Evolutionary conservation across 2,329 filamentous ascomycete genomes (phyloP).

Genomic region (Furcasterigmium sp.): DNA sequence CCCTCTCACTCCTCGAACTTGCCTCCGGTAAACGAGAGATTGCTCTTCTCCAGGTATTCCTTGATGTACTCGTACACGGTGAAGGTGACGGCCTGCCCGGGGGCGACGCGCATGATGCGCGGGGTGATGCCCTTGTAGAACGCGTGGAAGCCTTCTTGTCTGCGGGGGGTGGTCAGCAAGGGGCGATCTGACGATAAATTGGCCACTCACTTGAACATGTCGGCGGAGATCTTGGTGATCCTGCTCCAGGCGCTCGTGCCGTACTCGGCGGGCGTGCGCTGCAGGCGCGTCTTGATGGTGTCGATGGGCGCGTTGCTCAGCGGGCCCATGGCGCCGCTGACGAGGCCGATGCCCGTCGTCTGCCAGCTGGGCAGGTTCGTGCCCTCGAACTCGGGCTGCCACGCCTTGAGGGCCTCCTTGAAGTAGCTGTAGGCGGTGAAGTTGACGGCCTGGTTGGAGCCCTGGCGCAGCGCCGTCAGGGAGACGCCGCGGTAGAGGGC

Average conservation of each 20-base stretch:
- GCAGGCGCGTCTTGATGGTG: constrained; percentile 95
- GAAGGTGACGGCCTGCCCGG: constrained; percentile 78
- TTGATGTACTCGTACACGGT: constrained; percentile 76
- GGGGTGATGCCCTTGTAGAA: constrained; percentile 99
- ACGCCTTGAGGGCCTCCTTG: constrained; percentile 69
- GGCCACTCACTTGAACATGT: constrained; percentile 77
- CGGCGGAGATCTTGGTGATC: constrained; percentile 71
- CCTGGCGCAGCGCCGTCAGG: constrained; percentile 88
- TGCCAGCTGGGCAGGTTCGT: constrained; percentile 76
- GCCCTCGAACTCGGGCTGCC: constrained; percentile 64
- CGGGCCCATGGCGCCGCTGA: constrained; percentile 91
- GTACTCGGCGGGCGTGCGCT: constrained; percentile 78
- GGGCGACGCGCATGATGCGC: constrained; percentile 93
- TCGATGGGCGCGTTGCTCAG: constrained; percentile 97
- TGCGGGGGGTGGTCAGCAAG: constrained; percentile 27
- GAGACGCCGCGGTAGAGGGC: constrained; percentile 91
- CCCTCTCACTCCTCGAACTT: constrained; percentile 59
- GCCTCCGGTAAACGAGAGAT: constrained; percentile 52
- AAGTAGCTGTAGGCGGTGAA: constrained; percentile 97
- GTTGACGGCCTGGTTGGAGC: constrained; percentile 96
- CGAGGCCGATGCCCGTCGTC: constrained; percentile 84
- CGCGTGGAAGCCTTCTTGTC: constrained; percentile 85
- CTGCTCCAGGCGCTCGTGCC: constrained; percentile 76
- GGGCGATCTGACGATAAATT: too few species aligned
- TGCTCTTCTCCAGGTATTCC: constrained; percentile 64